A percentile compares a stretch with the other conserved stretches of the same genome.
These are phyloP conservation scores for Penicillium canescens DNA, from an alignment of 495 filamentous ascomycete genomes.

Conservation along the genomic window DNA sequence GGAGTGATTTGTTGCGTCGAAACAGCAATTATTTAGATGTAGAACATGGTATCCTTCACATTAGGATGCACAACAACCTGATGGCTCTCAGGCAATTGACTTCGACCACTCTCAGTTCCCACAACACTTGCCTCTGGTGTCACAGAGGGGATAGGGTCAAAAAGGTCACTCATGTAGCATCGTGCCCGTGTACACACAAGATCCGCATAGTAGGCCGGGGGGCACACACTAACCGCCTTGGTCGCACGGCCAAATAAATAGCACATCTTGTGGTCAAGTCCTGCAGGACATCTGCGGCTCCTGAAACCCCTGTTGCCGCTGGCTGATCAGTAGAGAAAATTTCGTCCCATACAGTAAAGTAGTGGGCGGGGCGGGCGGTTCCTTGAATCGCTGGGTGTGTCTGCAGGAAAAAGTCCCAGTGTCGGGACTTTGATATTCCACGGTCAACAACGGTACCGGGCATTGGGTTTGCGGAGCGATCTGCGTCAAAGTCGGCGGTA, in stretches of 20 bases:
- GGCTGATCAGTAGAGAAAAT: conserved; percentile 47
- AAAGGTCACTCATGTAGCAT: conserved; percentile 59
- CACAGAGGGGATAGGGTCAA: conserved; percentile 28
- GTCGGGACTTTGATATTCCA: conserved; percentile 67
- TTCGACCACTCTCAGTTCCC: conserved; percentile 7
- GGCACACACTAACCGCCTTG: conserved; percentile 74
- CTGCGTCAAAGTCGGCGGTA: conserved; percentile 45
- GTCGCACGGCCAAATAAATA: conserved; percentile 78
- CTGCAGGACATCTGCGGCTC: conserved; percentile 61
- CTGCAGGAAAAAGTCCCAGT: conserved; percentile 83
- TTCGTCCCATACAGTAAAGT: conserved; percentile 72
- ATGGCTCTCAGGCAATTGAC: neutral
- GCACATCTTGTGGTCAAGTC: conserved; percentile 72
- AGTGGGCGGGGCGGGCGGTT: conserved; percentile 79
- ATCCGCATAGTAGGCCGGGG: conserved; percentile 82
- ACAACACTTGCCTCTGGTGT: conserved; percentile 27
- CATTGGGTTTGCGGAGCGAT: conserved; percentile 55
- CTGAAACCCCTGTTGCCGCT: conserved; percentile 21
- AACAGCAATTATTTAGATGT: conserved; percentile 51
- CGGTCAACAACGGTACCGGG: conserved; percentile 85
- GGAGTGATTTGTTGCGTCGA: too few relatives aligned
- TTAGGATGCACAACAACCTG: conserved; percentile 45
- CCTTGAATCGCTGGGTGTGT: conserved; percentile 82
- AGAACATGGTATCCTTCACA: conserved; percentile 70
- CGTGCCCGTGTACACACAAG: conserved; percentile 68